These are phyloP conservation scores for Salix dunnii DNA, from an alignment of 345 rosid genomes.

Conservation along the genomic window DNA sequence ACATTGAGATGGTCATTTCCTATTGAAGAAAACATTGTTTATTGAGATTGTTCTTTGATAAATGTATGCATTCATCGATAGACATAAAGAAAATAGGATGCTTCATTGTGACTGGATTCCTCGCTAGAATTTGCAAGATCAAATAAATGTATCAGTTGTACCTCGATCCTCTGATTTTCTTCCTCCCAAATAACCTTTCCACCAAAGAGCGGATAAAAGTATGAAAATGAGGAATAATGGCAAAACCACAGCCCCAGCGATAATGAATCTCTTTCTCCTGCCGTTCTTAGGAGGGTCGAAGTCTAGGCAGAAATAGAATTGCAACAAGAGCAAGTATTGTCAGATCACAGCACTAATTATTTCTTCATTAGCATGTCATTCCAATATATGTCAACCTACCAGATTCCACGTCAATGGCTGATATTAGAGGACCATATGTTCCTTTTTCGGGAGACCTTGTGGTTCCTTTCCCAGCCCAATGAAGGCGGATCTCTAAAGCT, in stretches of 20 bases:
- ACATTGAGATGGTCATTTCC: no score
- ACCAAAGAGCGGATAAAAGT: no score
- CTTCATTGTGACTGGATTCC: no score
- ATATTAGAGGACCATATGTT: conserved; percentile 24
- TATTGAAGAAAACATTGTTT: no score
- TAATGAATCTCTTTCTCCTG: conserved; percentile 6
- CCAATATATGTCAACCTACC: conserved; percentile 5
- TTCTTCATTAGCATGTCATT: background rate
- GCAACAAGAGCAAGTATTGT: background rate
- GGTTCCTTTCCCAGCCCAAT: background rate
- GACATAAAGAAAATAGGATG: no score
- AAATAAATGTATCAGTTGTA: no score
- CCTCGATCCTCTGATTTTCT: no score
- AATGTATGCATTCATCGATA: no score
- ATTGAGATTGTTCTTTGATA: no score
- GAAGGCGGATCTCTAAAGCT: background rate
- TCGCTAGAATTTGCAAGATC: background rate
- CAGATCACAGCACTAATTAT: no score
- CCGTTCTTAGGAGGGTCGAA: background rate
- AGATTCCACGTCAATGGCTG: conserved; percentile 17
- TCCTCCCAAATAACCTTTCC: no score
- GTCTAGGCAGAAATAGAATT: conserved; percentile 5
- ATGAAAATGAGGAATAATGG: no score
- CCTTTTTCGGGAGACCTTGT: conserved; percentile 15
- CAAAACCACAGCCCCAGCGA: background rate